Base-by-base conservation (phyloP, 768 basidiomycete genomes). In the Boletus rufocinnamomeus region DNA sequence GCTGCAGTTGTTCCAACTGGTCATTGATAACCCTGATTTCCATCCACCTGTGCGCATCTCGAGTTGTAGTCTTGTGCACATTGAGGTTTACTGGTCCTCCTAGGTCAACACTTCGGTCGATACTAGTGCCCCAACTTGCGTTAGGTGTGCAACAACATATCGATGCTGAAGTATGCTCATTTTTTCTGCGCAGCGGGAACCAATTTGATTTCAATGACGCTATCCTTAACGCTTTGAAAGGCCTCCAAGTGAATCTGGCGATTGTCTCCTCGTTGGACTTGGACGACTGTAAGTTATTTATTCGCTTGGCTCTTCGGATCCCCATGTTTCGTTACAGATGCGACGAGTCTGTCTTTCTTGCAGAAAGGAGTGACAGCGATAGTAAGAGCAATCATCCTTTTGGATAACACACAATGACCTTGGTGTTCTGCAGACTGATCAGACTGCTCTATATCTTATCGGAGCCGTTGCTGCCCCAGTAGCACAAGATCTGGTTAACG, bases 401-500 rank as follows among this genome's bases (percentile, higher is more conserved):
- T 46, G 44, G 30, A 27, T 41, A 16, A 52, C 9, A 34, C 55
- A 34, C 52, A 37, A 40, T 60, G 43, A 67, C 40, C 23, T 28
- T 27, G 21, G 23, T 9, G 44, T 48, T 50, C 6, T 58, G 23
- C 41, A 88, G 82, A 85, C 84, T 2, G 89, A 89, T 68, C 65
- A 78, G 59, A 84, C 84, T 2, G 82, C 80, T 0, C 72, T 91
- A 27, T 88, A 82, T 72, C 77, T 89, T 50, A 85, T 89, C 41
- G 86, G 87, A n/a, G 86, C 82, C 4, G 85, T 89, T 32, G 85
- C 87, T 43, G 84, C 80, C 19, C 86, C 88, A 16, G 74, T 86
- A 30, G 81, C 84, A 3, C 88, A 89, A 69, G 75, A 79, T 62
- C 78, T 91, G 17, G 87, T 90, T 27, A 80, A 85, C 48, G 77